Conservation (phyloP, 2,329 filamentous ascomycete genomes). For the Tolypocladium tropicale region DNA sequence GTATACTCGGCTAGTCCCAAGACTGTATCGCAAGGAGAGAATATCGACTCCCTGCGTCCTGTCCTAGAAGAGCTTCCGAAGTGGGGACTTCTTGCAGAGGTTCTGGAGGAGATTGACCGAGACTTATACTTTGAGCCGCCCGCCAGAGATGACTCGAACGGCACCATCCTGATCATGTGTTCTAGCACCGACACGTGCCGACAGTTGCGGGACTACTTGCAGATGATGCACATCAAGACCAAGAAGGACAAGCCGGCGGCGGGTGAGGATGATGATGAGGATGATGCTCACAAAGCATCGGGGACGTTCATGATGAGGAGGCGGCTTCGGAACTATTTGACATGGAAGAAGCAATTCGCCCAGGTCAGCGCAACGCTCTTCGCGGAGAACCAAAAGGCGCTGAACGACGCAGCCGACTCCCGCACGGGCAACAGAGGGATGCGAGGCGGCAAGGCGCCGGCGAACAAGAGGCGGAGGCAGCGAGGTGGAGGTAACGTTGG, state of each 20-base stretch:
- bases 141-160: slow-evolving; percentile 72
- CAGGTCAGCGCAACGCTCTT: slow-evolving; percentile 74
- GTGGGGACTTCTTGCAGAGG: slow-evolving; percentile 80
- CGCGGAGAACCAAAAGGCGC: slow-evolving; percentile 66
- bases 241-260: slow-evolving; percentile 27
- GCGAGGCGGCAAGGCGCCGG: slow-evolving; percentile 52
- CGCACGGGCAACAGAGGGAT: slow-evolving; percentile 32
- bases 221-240: slow-evolving; percentile 73
- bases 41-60: slow-evolving; percentile 57
- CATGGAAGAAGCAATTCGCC: slow-evolving; percentile 84
- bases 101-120: slow-evolving; percentile 85
- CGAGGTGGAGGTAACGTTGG: slow-evolving; percentile 64
- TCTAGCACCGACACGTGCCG: slow-evolving; percentile 75
- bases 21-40: slow-evolving; percentile 32
- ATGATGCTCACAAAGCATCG: slow-evolving; percentile 53
- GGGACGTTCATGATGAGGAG: slow-evolving; percentile 84
- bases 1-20: slow-evolving; percentile 68
- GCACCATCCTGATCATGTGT: slow-evolving; percentile 94
- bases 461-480: slow-evolving; percentile 77
- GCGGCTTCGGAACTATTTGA: slow-evolving; percentile 74
- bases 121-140: slow-evolving; percentile 77
- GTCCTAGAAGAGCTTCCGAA: slow-evolving; percentile 93
- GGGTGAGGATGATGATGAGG: slow-evolving; percentile 33
- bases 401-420: slow-evolving; percentile 55
- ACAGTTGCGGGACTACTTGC: slow-evolving; percentile 82